phyloP scores from a whole-genome alignment of 768 basidiomycete genomes.

The Leccinum arenicola region DNA sequence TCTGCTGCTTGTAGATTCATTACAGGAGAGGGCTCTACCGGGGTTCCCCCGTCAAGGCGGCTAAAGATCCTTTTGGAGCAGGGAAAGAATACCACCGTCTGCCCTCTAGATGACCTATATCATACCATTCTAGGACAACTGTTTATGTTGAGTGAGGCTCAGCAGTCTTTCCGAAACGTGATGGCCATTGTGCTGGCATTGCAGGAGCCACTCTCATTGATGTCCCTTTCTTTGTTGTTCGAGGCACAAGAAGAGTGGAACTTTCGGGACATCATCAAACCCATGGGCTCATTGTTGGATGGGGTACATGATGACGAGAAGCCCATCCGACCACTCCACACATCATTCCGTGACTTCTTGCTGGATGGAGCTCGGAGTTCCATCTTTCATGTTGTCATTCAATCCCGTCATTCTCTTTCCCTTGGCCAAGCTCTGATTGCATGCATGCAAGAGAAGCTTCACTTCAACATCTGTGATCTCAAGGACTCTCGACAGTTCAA shows the following conservation, averaged over 20 bases:
- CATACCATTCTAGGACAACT: not conserved
- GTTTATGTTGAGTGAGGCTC: not conserved
- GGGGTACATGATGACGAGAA: not conserved
- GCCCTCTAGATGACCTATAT: not conserved
- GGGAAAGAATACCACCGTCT: not conserved
- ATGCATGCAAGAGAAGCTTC: not conserved
- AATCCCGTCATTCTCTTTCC: not conserved
- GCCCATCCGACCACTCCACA: not conserved
- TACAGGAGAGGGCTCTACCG: fast-evolving
- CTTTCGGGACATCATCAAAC: not conserved
- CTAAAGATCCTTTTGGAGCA: not conserved
- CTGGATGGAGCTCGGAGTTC: not conserved
- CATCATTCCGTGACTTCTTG: not conserved
- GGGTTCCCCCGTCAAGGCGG: fast-evolving
- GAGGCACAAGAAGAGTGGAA: too few species aligned
- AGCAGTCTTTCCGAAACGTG: not conserved
- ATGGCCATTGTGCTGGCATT: not conserved
- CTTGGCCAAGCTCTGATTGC: not conserved
- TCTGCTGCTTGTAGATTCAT: not conserved
- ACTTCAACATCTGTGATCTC: not conserved
- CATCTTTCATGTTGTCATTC: not conserved
- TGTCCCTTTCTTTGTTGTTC: not conserved
- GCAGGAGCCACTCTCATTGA: not conserved
- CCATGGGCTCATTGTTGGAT: not conserved
- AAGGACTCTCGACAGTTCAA: not conserved